Conservation (phyloP, 805 yeast genomes). For the Yamadazyma laniorum region DNA sequence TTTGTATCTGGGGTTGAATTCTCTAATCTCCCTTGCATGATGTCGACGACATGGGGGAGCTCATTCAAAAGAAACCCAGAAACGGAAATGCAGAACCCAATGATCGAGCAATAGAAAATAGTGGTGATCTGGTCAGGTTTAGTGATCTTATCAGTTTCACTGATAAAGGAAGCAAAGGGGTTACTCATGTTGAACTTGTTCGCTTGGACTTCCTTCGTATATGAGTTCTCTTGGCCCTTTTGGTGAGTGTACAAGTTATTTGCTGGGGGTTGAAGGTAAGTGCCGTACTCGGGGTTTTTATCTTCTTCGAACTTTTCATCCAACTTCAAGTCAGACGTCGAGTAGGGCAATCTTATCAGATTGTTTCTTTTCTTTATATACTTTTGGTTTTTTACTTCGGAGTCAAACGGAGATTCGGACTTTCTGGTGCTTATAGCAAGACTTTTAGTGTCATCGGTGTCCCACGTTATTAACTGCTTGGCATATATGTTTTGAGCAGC, state of each 20-base stretch:
- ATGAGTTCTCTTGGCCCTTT: slow-evolving; percentile 1
- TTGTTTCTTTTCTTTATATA: slow-evolving; percentile 24
- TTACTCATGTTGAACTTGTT: slow-evolving; percentile 16
- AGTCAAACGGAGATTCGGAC: slow-evolving; percentile 4
- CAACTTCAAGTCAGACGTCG: slow-evolving; percentile 31
- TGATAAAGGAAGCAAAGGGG: slow-evolving; percentile 20
- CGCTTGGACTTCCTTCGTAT: slow-evolving; percentile 15
- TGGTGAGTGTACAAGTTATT: not conserved
- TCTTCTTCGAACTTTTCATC: slow-evolving; percentile 22
- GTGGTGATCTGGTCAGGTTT: slow-evolving; percentile 79
- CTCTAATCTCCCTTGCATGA: slow-evolving; percentile 15
- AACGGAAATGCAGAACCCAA: slow-evolving; percentile 70
- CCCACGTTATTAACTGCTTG: slow-evolving; percentile 70
- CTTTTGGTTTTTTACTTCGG: slow-evolving; percentile 6
- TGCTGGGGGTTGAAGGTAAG: slow-evolving; percentile 12
- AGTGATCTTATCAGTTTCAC: slow-evolving; percentile 16
- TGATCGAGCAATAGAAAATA: slow-evolving; percentile 72
- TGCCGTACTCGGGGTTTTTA: slow-evolving; percentile 1
- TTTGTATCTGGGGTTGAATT: slow-evolving; percentile 17
- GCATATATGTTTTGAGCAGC: slow-evolving; percentile 87
- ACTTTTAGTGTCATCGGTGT: slow-evolving; percentile 21
- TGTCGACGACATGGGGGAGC: slow-evolving; percentile 31
- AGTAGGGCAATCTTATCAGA: slow-evolving; percentile 28
- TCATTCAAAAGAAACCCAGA: slow-evolving; percentile 72
- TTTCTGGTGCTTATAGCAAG: slow-evolving; percentile 9